Conservation (phyloP, 2,329 filamentous ascomycete genomes). For the Microdochium paspali region DNA sequence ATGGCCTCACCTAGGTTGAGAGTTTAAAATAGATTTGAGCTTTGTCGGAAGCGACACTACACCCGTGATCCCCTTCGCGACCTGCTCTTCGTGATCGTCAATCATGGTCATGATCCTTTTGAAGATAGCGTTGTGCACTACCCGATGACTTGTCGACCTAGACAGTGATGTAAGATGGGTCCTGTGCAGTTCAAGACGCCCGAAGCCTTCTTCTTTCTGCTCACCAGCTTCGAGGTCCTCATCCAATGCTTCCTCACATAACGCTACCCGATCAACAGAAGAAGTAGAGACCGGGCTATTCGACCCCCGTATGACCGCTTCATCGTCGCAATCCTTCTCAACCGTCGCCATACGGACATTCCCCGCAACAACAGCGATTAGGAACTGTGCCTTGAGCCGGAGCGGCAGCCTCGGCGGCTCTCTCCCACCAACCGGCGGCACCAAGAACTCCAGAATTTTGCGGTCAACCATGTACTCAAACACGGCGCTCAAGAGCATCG, state of each 20-base stretch:
- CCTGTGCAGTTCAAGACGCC: not conserved
- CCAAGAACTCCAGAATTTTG: constrained; percentile 17
- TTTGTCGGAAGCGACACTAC: constrained; percentile 15
- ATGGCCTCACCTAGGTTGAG: constrained; percentile 16
- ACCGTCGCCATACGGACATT: constrained; percentile 18
- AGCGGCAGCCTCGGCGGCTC: constrained; percentile 6
- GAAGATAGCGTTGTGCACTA: constrained; percentile 18
- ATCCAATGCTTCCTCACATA: not conserved
- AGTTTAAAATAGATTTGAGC: constrained; percentile 16
- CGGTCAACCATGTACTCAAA: constrained; percentile 20
- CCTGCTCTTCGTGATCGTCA: constrained; percentile 14
- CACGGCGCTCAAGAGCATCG: constrained; percentile 17
- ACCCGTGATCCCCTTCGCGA: constrained; percentile 1
- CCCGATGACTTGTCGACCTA: constrained; percentile 1
- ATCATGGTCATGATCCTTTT: constrained; percentile 18
- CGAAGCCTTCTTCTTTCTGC: not conserved
- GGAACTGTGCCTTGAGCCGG: constrained; percentile 14
- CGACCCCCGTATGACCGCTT: constrained; percentile 4
- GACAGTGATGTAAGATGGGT: not conserved
- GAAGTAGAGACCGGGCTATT: not conserved
- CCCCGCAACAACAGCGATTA: constrained; percentile 18
- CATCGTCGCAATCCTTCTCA: constrained; percentile 1
- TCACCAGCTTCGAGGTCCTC: not conserved
- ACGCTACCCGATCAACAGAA: not conserved
- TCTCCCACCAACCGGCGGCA: constrained; percentile 6